Percentiles rank a stretch among this genome's conserved stretches.
phyloP scores from a whole-genome alignment of 2,329 filamentous ascomycete species.

The Mycosphaerelloides madeirae region DNA sequence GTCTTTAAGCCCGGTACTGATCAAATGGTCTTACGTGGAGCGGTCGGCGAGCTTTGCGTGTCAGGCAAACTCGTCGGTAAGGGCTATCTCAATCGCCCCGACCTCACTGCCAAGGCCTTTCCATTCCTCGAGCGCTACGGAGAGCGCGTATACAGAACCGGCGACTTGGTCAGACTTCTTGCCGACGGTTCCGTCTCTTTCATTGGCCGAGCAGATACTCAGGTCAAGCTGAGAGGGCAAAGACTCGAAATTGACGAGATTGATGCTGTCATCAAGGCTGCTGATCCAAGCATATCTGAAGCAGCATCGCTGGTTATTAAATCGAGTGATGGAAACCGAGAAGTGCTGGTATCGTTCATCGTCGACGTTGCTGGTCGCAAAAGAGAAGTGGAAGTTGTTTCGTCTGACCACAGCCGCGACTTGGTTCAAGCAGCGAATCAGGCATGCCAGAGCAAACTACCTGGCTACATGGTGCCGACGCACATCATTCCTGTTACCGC shows the following conservation, averaged over 20 bases:
- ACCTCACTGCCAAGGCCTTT: constrained; percentile 75
- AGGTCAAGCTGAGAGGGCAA: constrained; percentile 87
- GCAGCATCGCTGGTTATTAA: constrained; percentile 72
- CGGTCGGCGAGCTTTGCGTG: constrained; percentile 81
- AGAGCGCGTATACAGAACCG: constrained; percentile 70
- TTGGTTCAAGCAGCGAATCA: constrained; percentile 30
- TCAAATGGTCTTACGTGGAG: constrained; percentile 68
- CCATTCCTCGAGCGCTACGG: constrained; percentile 52
- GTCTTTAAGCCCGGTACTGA: constrained; percentile 68
- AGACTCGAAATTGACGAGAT: constrained; percentile 88
- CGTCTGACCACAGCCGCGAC: constrained; percentile 20
- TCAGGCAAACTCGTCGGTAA: constrained; percentile 83
- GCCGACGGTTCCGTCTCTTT: constrained; percentile 82
- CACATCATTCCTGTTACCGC: constrained; percentile 67
- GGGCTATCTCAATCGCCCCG: constrained; percentile 75
- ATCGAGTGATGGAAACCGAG: constrained; percentile 67
- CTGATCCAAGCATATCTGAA: constrained; percentile 57
- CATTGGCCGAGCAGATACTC: constrained; percentile 80
- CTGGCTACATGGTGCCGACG: constrained; percentile 86
- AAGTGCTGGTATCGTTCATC: constrained; percentile 77
- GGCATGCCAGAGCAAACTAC: constrained; percentile 65
- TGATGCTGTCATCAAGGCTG: constrained; percentile 70
- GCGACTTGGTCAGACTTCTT: constrained; percentile 77
- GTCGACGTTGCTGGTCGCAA: constrained; percentile 22
- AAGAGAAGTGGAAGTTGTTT: constrained; percentile 34